Evolutionary conservation across 2,329 filamentous ascomycete species (phyloP).

Genomic region (Penicillium janthinellum): DNA sequence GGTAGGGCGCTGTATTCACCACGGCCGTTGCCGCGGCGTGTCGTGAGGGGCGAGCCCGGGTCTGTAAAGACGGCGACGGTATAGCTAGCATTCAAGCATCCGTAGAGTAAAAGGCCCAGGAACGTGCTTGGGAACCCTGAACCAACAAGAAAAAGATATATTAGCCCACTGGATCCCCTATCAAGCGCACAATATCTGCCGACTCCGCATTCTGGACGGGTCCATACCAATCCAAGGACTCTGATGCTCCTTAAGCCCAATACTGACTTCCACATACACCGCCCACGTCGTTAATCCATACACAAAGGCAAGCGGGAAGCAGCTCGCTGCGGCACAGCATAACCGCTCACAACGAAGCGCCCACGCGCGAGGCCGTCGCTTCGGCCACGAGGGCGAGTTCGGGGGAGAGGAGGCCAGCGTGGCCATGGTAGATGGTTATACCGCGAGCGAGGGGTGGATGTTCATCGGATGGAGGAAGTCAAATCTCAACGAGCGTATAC

Average conservation of each 20-base stretch:
- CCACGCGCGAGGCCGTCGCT: slow-evolving; percentile 46
- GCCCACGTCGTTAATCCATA: slow-evolving; percentile 93
- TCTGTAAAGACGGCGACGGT: slow-evolving; percentile 90
- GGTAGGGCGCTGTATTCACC: slow-evolving; percentile 75
- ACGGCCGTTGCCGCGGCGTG: slow-evolving; percentile 28
- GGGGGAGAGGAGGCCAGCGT: slow-evolving; percentile 42
- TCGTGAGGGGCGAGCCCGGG: slow-evolving; percentile 67
- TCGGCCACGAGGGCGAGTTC: slow-evolving; percentile 44
- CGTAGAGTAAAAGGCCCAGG: slow-evolving; percentile 70
- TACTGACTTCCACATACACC: slow-evolving; percentile 78
- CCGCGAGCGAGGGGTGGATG: slow-evolving; percentile 10
- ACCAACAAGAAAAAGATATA: not conserved
- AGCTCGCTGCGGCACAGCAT: slow-evolving; percentile 77
- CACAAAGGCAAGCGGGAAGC: slow-evolving; percentile 86
- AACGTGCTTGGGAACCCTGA: slow-evolving; percentile 54
- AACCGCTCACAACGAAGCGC: slow-evolving; percentile 68
- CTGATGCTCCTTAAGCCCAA: slow-evolving; percentile 62
- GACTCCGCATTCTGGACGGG: not conserved
- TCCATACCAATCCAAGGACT: slow-evolving; percentile 49
- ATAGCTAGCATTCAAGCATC: slow-evolving; percentile 84
- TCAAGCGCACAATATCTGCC: not conserved
- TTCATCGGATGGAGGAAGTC: slow-evolving; percentile 14
- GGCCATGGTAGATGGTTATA: slow-evolving; percentile 35
- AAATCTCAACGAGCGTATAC: not conserved
- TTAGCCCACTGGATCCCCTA: not conserved